Base-by-base conservation (phyloP, 2,329 filamentous ascomycete species). In the Thielaviopsis punctulata region DNA sequence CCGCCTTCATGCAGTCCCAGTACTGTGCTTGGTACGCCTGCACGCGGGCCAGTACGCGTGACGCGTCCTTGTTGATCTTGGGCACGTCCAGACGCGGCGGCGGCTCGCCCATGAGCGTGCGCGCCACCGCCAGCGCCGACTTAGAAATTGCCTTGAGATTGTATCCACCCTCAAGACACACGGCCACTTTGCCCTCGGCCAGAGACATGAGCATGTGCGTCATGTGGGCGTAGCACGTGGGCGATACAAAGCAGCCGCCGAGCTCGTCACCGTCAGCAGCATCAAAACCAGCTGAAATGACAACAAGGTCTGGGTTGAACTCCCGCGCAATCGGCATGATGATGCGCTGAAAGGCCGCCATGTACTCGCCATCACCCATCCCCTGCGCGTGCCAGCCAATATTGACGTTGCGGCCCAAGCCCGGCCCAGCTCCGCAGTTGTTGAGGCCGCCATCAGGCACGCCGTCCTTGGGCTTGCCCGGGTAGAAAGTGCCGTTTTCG, bases 171-270 rank as follows among this genome's bases (percentile, higher is more conserved):
- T 98, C 92, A 2, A 98, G 73, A 62, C 89, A 95, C 8, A 95
- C 90, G 2, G 86, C 85, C 13, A 98, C 75, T 62, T 89, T 95
- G 24, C 92, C 92, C 45, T 81, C 75, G 0, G 92, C 90, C 19
- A 98, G 73, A 2, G 86, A 88, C 89, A 95, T 96, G 47, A 98
- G 77, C 90, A 96, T 95, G 63, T 95, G 88, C 15, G 92, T 96
- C 92, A 98, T 96, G 62, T 98, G 90, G 13, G 89, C 86, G 63
- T 96, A 98, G 62, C 92, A 94, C 4, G 80, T 69, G 0, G 92
- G 92, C 1, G 88, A 84, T 4, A 98, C 92, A 61, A 87, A 90
- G 64, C 92, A 98, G 27, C 85, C 87, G 49, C 92, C 92, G 1
- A 98, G 75, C 62, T 92, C 82, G 64, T 98, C 92, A 12, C 92